A percentile compares a stretch with the other conserved stretches of the same genome.
These are phyloP conservation scores for Ceratobasidium sp. DNA, from an alignment of 1,284 basidiomycete genomes.

Conservation along the genomic window DNA sequence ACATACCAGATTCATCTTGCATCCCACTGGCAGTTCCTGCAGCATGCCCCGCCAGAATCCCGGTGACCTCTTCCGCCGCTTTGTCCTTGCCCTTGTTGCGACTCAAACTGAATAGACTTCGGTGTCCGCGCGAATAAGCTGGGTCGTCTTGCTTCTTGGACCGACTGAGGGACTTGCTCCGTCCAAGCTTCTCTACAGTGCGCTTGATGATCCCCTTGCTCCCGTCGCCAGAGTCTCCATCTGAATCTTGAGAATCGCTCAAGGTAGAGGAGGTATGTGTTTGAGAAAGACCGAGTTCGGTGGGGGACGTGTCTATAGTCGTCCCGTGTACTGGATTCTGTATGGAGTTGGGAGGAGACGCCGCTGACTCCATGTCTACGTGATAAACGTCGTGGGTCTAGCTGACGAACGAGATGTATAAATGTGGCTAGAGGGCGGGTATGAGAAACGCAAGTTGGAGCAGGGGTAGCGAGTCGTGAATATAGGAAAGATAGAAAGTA, in stretches of 20 bases:
- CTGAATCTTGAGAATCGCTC: conserved; percentile 27
- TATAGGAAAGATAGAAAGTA: too few relatives aligned
- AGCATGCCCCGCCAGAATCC: conserved; percentile 40
- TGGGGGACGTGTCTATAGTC: conserved; percentile 49
- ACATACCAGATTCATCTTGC: conserved; percentile 46
- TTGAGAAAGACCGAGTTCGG: conserved; percentile 46
- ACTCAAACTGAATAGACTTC: conserved; percentile 66
- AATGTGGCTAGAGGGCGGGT: conserved; percentile 4
- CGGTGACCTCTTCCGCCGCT: conserved; percentile 49
- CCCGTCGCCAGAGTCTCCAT: conserved; percentile 28
- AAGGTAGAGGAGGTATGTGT: neutral
- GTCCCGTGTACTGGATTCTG: conserved; percentile 51
- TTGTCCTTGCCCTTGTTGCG: conserved; percentile 62
- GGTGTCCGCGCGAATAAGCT: conserved; percentile 51
- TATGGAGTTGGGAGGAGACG: conserved; percentile 44
- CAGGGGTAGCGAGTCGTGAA: too few relatives aligned
- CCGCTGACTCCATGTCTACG: conserved; percentile 16
- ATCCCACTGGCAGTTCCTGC: conserved; percentile 54
- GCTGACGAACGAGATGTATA: neutral
- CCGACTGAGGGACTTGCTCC: conserved; percentile 21
- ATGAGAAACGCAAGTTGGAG: neutral
- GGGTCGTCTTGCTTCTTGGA: conserved; percentile 21
- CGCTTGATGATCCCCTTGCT: conserved; percentile 18
- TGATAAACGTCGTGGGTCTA: neutral
- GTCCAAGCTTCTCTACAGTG: conserved; percentile 30